Evolutionary conservation across 805 yeast species (phyloP), one percentile per base, ranked within the genome.

Genomic region (Candida dendrica): DNA sequence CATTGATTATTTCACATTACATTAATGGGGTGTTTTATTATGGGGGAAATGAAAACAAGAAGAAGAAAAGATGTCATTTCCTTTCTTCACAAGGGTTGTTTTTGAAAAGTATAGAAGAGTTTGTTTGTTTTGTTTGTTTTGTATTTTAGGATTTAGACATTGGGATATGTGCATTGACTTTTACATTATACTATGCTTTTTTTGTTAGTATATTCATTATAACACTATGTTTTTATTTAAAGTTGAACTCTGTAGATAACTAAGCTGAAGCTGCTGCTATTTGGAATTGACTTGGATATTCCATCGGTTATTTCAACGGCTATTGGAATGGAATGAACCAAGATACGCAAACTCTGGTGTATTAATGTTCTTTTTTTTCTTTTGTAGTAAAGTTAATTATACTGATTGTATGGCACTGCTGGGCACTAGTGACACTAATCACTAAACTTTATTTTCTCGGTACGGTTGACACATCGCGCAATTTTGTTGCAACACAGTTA

Each of bases 61-160:
- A 27, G n/a, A 27, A 27, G n/a, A 27, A 27, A 31, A 10, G 8
- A 32, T 16, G 18, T 11, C 18, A 16, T 18, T 16, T 16, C 17
- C 5, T 31, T 32, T 32, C 19, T 10, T 32, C 11, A 18, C 19
- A 16, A 10, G 17, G 18, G 11, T 16, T n/a, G 42, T 36, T 35
- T 36, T 44, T 40, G 26, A 34, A 34, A 34, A 37, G 33, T 40
- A 45, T 47, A 49, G 49, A 49, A 49, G 45, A 49, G 52, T 43
- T 41, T n/a, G 41, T 44, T 40, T 38, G 47, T 45, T 44, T 40
- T 38, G 47, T 45, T 44, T 44, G 42, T 43, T 47, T 45, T 38
- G 37, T 35, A 44, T 41, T 44, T 47, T 47, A 45, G 50, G 51
- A 41, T 49, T 48, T 45, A 49, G 52, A 49, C 52, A 49, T 49